A percentile compares a stretch with the other conserved stretches of the same genome.
These are phyloP conservation scores for Heterobasidion annosum DNA, from an alignment of 1,284 basidiomycete genomes.

Conservation along the genomic window DNA sequence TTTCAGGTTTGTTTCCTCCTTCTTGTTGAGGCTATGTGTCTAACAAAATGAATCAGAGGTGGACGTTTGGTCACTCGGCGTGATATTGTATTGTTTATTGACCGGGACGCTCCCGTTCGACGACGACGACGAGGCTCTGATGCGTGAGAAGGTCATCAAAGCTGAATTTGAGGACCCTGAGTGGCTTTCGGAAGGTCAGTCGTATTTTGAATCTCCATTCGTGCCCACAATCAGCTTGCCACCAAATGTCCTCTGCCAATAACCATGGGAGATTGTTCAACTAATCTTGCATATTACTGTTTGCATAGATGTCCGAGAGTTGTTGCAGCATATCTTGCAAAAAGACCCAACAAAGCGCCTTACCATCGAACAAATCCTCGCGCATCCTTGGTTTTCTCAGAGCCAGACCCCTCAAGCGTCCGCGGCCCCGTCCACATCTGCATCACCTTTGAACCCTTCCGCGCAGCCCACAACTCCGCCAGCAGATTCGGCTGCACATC, in stretches of 20 bases:
- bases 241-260: no score
- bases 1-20: conserved; percentile 7
- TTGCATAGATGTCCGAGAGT: conserved; percentile 65
- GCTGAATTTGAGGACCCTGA: conserved; percentile 89
- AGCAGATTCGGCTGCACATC: conserved; percentile 10
- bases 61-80: conserved; percentile 94
- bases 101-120: conserved; percentile 96
- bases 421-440: conserved; percentile 18
- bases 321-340: conserved; percentile 76
- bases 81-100: conserved; percentile 91
- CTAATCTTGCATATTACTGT: conserved; percentile 1
- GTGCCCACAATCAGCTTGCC: background rate
- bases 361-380: conserved; percentile 79
- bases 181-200: conserved; percentile 78
- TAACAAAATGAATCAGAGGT: conserved; percentile 57
- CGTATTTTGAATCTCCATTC: background rate
- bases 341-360: conserved; percentile 72
- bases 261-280: background rate
- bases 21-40: conserved; percentile 20
- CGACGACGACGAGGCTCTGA: conserved; percentile 87
- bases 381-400: conserved; percentile 82
- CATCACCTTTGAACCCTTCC: conserved; percentile 13
- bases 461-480: conserved; percentile 12
- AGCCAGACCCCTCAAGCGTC: conserved; percentile 21
- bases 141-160: conserved; percentile 82